A percentile compares a stretch with the other conserved stretches of the same genome.
Evolutionary conservation across 495 filamentous ascomycete species (phyloP).

Genomic region (Podospora bellae-mahoneyi): DNA sequence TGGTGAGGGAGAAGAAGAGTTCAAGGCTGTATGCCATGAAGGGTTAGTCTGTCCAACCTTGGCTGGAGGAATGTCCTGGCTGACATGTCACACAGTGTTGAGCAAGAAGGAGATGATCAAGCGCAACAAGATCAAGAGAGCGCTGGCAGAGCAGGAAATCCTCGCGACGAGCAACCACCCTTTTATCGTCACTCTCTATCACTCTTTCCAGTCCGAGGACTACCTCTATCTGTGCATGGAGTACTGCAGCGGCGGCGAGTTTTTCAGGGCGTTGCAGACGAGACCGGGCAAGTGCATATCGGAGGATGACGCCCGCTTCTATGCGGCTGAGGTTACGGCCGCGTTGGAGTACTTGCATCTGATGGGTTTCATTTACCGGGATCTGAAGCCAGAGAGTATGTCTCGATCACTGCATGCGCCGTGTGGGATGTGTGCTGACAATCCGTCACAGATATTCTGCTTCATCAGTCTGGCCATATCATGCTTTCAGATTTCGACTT

Average conservation of each 20-base stretch:
- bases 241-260: slow-evolving; percentile 97
- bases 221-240: slow-evolving; percentile 99
- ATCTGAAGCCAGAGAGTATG: slow-evolving; percentile 96
- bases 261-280: slow-evolving; percentile 95
- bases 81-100: slow-evolving; percentile 62
- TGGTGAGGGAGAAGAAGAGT: slow-evolving; percentile 97
- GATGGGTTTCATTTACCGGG: slow-evolving; percentile 99
- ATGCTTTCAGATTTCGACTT: slow-evolving; percentile 99
- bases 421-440: neutral
- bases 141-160: slow-evolving; percentile 96
- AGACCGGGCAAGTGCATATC: slow-evolving; percentile 94
- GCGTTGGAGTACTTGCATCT: slow-evolving; percentile 95
- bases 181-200: slow-evolving; percentile 97
- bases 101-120: slow-evolving; percentile 99
- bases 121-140: slow-evolving; percentile 98
- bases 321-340: slow-evolving; percentile 96
- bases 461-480: slow-evolving; percentile 97
- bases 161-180: slow-evolving; percentile 97
- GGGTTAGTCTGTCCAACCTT: slow-evolving; percentile 50
- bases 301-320: slow-evolving; percentile 95
- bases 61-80: slow-evolving; percentile 11
- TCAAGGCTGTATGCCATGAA: slow-evolving; percentile 97
- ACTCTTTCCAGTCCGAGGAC: slow-evolving; percentile 98
- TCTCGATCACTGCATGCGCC: slow-evolving; percentile 15
- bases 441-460: slow-evolving; percentile 71